Percentiles rank a stretch among this genome's conserved stretches.
Conservation (phyloP, 352 stramenopile genomes). For the Pythium volutum region DNA sequence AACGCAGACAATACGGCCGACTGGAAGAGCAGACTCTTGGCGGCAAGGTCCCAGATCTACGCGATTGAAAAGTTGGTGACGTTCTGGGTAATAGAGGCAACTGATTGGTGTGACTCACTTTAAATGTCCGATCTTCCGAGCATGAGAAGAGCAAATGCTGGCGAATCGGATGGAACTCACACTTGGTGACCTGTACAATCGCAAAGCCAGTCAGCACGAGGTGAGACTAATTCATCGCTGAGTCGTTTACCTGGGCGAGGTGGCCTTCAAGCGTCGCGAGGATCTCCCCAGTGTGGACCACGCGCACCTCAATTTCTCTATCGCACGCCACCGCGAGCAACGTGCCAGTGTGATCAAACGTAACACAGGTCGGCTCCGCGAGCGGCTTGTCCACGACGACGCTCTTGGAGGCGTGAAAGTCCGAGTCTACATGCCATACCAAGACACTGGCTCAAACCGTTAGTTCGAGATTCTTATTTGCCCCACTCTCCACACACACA, state of each 20-base stretch:
- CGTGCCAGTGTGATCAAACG: slow-evolving; percentile 64
- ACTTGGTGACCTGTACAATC: slow-evolving; percentile 49
- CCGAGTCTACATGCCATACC: slow-evolving; percentile 50
- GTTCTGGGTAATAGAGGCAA: too few relatives aligned
- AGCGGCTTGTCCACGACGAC: slow-evolving; percentile 42
- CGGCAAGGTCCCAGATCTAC: slow-evolving; percentile 76
- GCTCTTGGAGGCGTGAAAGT: slow-evolving; percentile 27
- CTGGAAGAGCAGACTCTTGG: slow-evolving; percentile 65
- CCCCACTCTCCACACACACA: too few relatives aligned
- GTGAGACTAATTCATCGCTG: neutral
- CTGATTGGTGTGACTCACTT: slow-evolving; percentile 31
- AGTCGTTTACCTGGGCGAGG: slow-evolving; percentile 37
- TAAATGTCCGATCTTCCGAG: slow-evolving; percentile 84
- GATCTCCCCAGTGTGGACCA: slow-evolving; percentile 49
- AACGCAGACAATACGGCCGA: slow-evolving; percentile 76
- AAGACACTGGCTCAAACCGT: slow-evolving; percentile 35
- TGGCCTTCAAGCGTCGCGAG: slow-evolving; percentile 73
- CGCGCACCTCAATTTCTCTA: slow-evolving; percentile 50
- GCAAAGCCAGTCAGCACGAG: neutral
- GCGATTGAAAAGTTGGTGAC: neutral
- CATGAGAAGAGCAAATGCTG: slow-evolving; percentile 66
- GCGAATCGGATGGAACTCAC: slow-evolving; percentile 68
- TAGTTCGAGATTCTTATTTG: neutral
- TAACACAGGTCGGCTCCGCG: slow-evolving; percentile 40
- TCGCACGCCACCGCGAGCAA: slow-evolving; percentile 54